These are phyloP conservation scores for Ogataea paraovalis DNA, from an alignment of 805 yeast species.

Conservation along the genomic window DNA sequence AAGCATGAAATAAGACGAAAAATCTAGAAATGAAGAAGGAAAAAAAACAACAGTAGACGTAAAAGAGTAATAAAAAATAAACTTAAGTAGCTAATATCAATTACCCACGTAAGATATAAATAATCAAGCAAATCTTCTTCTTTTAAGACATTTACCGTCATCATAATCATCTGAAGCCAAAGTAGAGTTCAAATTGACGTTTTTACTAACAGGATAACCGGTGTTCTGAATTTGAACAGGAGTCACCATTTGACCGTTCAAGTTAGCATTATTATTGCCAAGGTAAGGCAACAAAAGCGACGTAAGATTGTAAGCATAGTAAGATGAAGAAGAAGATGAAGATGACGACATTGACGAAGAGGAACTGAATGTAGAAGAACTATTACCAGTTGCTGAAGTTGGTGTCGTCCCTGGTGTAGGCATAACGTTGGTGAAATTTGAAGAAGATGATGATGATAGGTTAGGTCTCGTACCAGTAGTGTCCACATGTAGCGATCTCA, in stretches of 20 bases:
- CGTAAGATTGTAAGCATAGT: background rate
- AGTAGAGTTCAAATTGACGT: background rate
- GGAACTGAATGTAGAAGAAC: slow-evolving; percentile 7
- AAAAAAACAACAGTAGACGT: background rate
- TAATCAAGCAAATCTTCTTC: slow-evolving; percentile 9
- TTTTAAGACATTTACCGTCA: slow-evolving; percentile 10
- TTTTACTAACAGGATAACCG: background rate
- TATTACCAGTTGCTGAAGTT: slow-evolving; percentile 10
- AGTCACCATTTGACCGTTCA: background rate
- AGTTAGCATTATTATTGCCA: background rate
- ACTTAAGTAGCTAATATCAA: background rate
- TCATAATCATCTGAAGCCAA: slow-evolving; percentile 5
- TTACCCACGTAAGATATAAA: background rate
- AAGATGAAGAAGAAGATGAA: background rate
- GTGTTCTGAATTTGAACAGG: background rate
- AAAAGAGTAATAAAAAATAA: background rate
- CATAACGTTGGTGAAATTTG: slow-evolving; percentile 5
- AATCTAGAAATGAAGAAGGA: background rate
- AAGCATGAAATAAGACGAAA: background rate
- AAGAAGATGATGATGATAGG: background rate
- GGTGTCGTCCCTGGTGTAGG: slow-evolving; percentile 34
- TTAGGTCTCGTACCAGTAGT: slow-evolving; percentile 10
- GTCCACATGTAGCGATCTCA: slow-evolving; percentile 20
- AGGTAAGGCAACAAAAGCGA: background rate
- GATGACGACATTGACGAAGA: slow-evolving; percentile 2